phyloP scores from a whole-genome alignment of 495 filamentous ascomycete species.

The Podospora pseudoanserina region DNA sequence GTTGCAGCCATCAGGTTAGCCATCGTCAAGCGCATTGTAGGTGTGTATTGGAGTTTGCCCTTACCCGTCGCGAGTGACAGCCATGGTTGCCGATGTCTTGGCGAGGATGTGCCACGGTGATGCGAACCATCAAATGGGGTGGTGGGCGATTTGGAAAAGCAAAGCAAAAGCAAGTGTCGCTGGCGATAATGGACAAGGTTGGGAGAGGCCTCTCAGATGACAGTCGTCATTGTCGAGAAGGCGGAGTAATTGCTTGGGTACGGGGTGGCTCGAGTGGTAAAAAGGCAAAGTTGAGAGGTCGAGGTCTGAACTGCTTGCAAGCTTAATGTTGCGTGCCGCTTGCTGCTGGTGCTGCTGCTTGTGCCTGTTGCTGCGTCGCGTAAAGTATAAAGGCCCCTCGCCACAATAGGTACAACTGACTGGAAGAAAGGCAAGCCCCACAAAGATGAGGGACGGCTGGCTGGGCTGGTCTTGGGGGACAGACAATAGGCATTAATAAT shows the following conservation, averaged over 20 bases:
- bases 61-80: conserved; percentile 51
- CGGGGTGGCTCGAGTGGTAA: background rate
- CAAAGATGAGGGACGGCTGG: conserved; percentile 8
- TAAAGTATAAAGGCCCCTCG: conserved; percentile 12
- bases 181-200: background rate
- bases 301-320: background rate
- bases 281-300: background rate
- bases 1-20: background rate
- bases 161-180: background rate
- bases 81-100: conserved; percentile 41
- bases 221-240: background rate
- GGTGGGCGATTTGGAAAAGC: background rate
- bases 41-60: conserved; percentile 12
- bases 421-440: conserved; percentile 8
- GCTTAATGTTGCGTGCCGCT: background rate
- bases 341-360: background rate
- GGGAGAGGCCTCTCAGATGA: background rate
- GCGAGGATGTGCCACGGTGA: conserved; percentile 22
- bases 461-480: background rate
- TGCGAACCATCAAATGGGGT: conserved; percentile 29
- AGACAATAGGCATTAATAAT: conserved; percentile 3
- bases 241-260: background rate
- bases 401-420: background rate
- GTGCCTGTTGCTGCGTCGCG: background rate
- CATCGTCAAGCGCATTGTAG: background rate